Conservation (phyloP, 2,329 filamentous ascomycete genomes). For the Mycosphaerella sp. region DNA sequence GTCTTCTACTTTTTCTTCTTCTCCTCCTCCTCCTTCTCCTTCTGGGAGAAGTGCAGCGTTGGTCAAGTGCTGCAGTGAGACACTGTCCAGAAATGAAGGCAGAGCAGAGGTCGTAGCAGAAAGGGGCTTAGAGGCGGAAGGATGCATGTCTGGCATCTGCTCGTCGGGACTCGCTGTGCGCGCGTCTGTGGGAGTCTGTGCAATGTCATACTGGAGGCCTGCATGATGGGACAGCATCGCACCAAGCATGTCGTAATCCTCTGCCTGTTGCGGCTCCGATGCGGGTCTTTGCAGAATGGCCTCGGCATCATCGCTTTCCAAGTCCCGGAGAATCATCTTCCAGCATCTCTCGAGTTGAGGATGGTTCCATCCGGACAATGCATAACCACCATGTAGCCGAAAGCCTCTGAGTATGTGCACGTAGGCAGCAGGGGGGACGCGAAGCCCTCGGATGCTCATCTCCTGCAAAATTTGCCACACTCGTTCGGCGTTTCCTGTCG, state of each 20-base stretch:
- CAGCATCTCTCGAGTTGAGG: conserved; percentile 63
- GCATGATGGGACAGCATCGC: conserved; percentile 10
- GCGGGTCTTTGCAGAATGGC: neutral
- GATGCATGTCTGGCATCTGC: neutral
- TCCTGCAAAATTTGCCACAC: conserved; percentile 69
- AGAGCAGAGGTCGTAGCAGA: neutral
- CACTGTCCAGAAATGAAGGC: conserved; percentile 1
- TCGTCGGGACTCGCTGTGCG: neutral
- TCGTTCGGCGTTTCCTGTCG: conserved; percentile 63
- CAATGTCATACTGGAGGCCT: neutral
- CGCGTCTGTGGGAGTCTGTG: neutral
- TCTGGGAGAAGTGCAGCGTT: conserved; percentile 4
- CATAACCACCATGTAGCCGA: conserved; percentile 59
- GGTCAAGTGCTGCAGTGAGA: conserved; percentile 2
- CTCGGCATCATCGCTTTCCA: neutral
- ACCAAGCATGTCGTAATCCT: conserved; percentile 13
- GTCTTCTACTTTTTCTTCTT: too few relatives aligned
- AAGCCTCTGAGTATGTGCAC: conserved; percentile 80
- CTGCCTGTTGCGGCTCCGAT: neutral
- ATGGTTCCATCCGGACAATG: conserved; percentile 64
- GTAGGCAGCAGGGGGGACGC: conserved; percentile 69
- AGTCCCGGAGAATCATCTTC: conserved; percentile 52
- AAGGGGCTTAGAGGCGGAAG: neutral
- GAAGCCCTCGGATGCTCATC: conserved; percentile 64
- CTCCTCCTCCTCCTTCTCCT: neutral